Conservation (phyloP, 768 basidiomycete genomes). For the Leccinum variicolor region DNA sequence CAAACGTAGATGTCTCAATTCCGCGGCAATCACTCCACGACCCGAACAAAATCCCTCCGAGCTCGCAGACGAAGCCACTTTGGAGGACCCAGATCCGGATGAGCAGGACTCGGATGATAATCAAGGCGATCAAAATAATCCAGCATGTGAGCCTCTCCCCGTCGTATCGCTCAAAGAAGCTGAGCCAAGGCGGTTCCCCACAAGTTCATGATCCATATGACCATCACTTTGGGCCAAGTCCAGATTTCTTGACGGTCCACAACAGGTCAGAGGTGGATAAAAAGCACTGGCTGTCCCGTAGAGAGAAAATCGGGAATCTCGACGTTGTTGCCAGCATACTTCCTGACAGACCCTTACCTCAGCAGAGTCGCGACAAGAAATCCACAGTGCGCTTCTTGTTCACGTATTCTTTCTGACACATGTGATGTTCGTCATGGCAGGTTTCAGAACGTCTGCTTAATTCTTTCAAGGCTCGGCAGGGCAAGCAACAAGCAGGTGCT, state of each 20-base stretch:
- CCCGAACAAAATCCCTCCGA: conserved; percentile 8
- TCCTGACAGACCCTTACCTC: conserved; percentile 39
- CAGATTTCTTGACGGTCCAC: conserved; percentile 47
- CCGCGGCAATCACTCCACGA: conserved; percentile 24
- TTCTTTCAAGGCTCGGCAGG: conserved; percentile 53
- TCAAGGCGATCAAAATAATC: conserved; percentile 30
- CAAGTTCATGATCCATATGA: conserved; percentile 54
- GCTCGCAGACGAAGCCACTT: not conserved
- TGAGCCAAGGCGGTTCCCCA: not conserved
- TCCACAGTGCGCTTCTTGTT: conserved; percentile 17
- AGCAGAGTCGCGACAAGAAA: conserved; percentile 24
- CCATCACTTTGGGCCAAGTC: conserved; percentile 65
- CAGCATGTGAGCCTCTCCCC: conserved; percentile 9
- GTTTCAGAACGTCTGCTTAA: conserved; percentile 53
- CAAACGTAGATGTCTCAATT: conserved; percentile 49
- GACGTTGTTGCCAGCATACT: conserved; percentile 43
- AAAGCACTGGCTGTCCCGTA: conserved; percentile 52
- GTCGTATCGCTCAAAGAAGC: not conserved
- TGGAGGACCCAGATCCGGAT: conserved; percentile 23
- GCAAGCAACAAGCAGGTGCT: conserved; percentile 53
- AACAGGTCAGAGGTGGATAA: conserved; percentile 53
- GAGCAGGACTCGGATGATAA: conserved; percentile 28
- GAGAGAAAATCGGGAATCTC: conserved; percentile 52
- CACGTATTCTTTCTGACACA: not conserved
- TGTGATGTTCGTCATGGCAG: conserved; percentile 31